Base-by-base conservation (phyloP, 441 rosid species). In the Corymbia citriodora region DNA sequence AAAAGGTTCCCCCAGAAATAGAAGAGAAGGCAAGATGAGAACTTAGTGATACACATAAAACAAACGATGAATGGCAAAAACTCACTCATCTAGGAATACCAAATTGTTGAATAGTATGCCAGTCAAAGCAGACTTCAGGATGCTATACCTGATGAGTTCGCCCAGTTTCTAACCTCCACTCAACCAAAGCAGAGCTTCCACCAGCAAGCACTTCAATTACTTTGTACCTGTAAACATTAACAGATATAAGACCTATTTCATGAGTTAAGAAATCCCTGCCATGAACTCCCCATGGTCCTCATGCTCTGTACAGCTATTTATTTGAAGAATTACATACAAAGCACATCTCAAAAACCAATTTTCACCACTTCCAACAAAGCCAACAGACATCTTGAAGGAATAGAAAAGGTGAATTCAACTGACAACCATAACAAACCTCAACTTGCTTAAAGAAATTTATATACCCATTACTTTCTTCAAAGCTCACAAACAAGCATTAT, bases 161-260 rank as follows among this genome's bases (percentile, higher is more conserved):
- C 36, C 99, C 99, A 27, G 99, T 98, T 94, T 97, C 99, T 65
- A 98, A 91, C 91, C 98, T 96, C 99, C 99, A 98, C 88, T 97
- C 98, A 49, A 97, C 99, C 92, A 98, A 91, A 63, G 99, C 97
- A 12, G 95, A 96, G 90, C 95, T 96, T 86, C 99, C 98, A 79
- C 93, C 96, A 72, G 97, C 99, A 9, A 97, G 94, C 87, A 94
- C 91, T 94, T 98, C 99, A 82, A 96, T 93, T 90, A 97, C 97
- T 92, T 97, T 96, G 90, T 96, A 98, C 96, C 99, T 98, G 93
- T 87, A 89, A 57, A 57, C 90, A 87, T 89, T 68, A 59, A 92
- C 55, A 59, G 83, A 87, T 40, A 89, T 83, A 87, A 90, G 57
- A 90, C 90, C 87, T 86, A 87, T 25, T 88, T 19, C 87, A 91